A percentile compares a stretch with the other conserved stretches of the same genome.
Conservation (phyloP, 116 monocot genomes). For the Dioscorea cayenensis region DNA sequence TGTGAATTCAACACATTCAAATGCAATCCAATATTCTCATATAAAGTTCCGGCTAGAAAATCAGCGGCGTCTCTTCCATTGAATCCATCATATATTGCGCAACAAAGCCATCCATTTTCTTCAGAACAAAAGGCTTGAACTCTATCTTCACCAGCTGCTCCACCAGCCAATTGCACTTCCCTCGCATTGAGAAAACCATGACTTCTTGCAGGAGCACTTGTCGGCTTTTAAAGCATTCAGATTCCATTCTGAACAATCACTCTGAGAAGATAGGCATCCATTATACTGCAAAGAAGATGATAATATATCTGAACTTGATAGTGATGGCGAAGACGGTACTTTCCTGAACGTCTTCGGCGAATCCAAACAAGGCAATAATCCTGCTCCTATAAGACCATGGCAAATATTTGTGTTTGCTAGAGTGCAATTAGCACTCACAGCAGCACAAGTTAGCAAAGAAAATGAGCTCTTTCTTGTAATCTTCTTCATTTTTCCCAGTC, state of each 20-base stretch:
- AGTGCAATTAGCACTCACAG: slow-evolving; percentile 30
- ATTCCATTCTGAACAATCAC: slow-evolving; percentile 16
- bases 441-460: slow-evolving; percentile 29
- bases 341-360: slow-evolving; percentile 25
- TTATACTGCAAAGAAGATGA: slow-evolving; percentile 18
- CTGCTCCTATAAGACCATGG: slow-evolving; percentile 22
- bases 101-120: slow-evolving; percentile 78
- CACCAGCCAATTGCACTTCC: slow-evolving; percentile 72
- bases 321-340: slow-evolving; percentile 23
- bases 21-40: slow-evolving; percentile 53
- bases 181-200: slow-evolving; percentile 47
- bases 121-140: slow-evolving; percentile 86
- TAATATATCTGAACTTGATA: slow-evolving; percentile 26
- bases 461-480: slow-evolving; percentile 15
- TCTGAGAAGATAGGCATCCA: slow-evolving; percentile 4
- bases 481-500: neutral
- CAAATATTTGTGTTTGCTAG: slow-evolving; percentile 33
- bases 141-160: slow-evolving; percentile 85
- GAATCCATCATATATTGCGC: slow-evolving; percentile 86
- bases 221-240: slow-evolving; percentile 5
- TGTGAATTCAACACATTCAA: slow-evolving; percentile 36
- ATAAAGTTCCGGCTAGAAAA: slow-evolving; percentile 64
- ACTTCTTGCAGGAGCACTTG: slow-evolving; percentile 17
- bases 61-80: slow-evolving; percentile 87
- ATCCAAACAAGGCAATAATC: slow-evolving; percentile 24